These are phyloP conservation scores for Citrus reticulata DNA, from an alignment of 345 rosid species.

Conservation along the genomic window DNA sequence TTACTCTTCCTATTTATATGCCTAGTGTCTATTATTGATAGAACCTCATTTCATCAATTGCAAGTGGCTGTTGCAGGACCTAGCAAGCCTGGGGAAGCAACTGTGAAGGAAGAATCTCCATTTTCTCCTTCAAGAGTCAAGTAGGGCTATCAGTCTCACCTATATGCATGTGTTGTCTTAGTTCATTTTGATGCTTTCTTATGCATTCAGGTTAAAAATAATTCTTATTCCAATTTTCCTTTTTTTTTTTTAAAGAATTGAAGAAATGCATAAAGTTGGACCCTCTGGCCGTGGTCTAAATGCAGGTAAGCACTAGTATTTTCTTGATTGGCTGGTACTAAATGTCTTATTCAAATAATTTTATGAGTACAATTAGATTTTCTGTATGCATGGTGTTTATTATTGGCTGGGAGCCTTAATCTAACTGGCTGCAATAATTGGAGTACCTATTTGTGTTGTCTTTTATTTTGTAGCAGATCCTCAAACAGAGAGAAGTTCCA, in stretches of 20 bases:
- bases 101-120: slow-evolving; percentile 73
- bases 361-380: slow-evolving; percentile 1
- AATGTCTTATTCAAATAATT: neutral
- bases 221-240: slow-evolving; percentile 22
- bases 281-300: slow-evolving; percentile 41
- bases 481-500: slow-evolving; percentile 52
- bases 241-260: slow-evolving; percentile 53
- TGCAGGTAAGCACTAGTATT: slow-evolving; percentile 31
- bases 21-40: neutral
- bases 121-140: slow-evolving; percentile 90
- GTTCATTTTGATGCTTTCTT: slow-evolving; percentile 3
- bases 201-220: neutral
- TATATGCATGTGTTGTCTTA: slow-evolving; percentile 14
- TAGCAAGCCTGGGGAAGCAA: slow-evolving; percentile 51
- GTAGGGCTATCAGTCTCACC: slow-evolving; percentile 39
- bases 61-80: slow-evolving; percentile 31
- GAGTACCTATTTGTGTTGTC: neutral
- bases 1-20: neutral
- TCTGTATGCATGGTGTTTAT: neutral
- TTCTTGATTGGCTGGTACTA: neutral
- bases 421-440: neutral
- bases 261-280: slow-evolving; percentile 68
- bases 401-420: neutral
- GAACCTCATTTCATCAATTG: slow-evolving; percentile 1
- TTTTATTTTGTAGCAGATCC: slow-evolving; percentile 47